Evolutionary conservation across 2,329 filamentous ascomycete genomes (phyloP).

Genomic region (Cytospora paraplurivora): DNA sequence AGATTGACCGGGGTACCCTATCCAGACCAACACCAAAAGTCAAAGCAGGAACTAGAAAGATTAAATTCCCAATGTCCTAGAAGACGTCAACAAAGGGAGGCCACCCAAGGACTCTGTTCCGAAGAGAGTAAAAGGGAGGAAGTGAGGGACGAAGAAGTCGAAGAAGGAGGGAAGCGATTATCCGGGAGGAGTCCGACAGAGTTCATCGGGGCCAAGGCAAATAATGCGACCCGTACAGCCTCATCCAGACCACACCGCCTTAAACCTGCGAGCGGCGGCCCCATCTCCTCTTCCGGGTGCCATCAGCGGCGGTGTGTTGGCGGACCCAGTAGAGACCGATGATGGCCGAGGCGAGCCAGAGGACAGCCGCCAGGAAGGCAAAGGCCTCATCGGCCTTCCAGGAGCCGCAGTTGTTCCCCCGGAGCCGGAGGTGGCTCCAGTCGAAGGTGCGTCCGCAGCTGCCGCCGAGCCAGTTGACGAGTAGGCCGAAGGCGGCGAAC

Average conservation of each 20-base stretch:
- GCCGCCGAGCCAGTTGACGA: slow-evolving; percentile 56
- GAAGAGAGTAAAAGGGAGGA: neutral
- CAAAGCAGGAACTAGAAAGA: neutral
- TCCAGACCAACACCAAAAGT: neutral
- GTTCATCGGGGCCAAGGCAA: neutral
- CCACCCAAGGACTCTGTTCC: neutral
- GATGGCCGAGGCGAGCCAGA: slow-evolving; percentile 68
- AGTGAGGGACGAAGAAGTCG: too few relatives aligned
- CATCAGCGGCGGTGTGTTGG: slow-evolving; percentile 41
- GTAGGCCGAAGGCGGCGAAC: slow-evolving; percentile 69
- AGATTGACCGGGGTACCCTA: neutral
- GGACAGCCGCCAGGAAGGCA: slow-evolving; percentile 68
- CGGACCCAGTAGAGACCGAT: slow-evolving; percentile 59
- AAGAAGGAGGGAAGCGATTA: too few relatives aligned
- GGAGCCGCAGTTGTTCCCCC: slow-evolving; percentile 59
- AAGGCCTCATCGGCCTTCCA: slow-evolving; percentile 75
- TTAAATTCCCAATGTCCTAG: neutral
- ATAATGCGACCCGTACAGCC: neutral
- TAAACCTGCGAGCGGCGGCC: slow-evolving; percentile 47
- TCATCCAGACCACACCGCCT: slow-evolving; percentile 18
- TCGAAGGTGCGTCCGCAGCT: slow-evolving; percentile 60
- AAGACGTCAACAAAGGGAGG: neutral
- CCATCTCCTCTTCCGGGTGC: slow-evolving; percentile 44
- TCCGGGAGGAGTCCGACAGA: neutral
- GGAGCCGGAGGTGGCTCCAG: slow-evolving; percentile 58